A percentile compares a stretch with the other conserved stretches of the same genome.
Evolutionary conservation across 257 asterid species (phyloP).

Genomic region (Lycium ferocissimum): DNA sequence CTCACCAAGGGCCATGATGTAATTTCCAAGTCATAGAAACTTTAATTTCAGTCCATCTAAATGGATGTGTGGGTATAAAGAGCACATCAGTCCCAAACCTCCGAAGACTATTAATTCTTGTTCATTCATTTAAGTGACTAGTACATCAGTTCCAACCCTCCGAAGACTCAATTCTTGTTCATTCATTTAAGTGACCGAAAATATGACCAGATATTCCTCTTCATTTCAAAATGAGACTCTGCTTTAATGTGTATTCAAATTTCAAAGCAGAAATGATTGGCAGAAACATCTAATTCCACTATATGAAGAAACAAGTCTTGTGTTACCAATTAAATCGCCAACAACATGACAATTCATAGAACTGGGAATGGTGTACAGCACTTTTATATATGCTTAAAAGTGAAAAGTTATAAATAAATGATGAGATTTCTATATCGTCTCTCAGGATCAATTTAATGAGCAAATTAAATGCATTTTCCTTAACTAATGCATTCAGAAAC

Average conservation of each 20-base stretch:
- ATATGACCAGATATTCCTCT: background rate
- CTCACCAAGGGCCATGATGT: background rate
- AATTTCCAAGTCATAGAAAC: background rate
- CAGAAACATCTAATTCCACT: background rate
- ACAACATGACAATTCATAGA: background rate
- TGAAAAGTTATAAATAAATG: background rate
- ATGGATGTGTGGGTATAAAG: constrained; percentile 1
- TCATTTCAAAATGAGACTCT: constrained; percentile 9
- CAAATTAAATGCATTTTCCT: background rate
- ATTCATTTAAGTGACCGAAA: background rate
- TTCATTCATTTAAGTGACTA: constrained; percentile 17
- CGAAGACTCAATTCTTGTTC: background rate
- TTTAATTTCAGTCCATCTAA: background rate
- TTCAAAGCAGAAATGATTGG: background rate
- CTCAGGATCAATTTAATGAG: background rate
- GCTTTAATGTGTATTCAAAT: constrained; percentile 7
- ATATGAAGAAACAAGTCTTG: constrained; percentile 1
- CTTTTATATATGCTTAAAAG: background rate
- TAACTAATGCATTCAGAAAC: background rate
- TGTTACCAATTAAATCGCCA: background rate
- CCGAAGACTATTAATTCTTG: background rate
- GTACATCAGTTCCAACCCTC: constrained; percentile 14
- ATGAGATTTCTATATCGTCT: background rate
- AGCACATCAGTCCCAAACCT: constrained; percentile 19
- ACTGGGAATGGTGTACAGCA: background rate